These are phyloP conservation scores for Corylus heterophylla DNA, from an alignment of 306 rosid species.

Conservation along the genomic window DNA sequence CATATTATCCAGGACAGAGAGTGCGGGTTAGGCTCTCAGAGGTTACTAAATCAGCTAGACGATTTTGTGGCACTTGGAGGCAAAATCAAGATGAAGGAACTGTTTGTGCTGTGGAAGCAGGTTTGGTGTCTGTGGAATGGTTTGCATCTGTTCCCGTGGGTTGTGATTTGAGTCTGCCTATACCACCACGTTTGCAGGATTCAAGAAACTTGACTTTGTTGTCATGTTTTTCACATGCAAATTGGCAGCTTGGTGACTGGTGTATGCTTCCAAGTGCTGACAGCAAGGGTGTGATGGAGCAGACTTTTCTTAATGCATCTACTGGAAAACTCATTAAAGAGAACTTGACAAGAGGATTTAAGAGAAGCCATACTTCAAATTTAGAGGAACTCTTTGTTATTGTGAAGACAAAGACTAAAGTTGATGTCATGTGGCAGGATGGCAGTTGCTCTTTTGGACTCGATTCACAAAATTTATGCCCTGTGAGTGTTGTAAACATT, in stretches of 20 bases:
- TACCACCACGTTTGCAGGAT: conserved; percentile 69
- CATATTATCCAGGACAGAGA: conserved; percentile 95
- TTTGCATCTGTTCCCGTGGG: conserved; percentile 55
- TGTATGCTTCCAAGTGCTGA: conserved; percentile 60
- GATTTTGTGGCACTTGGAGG: conserved; percentile 86
- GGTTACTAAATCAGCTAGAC: conserved; percentile 63
- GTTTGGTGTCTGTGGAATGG: conserved; percentile 78
- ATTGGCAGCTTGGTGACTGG: conserved; percentile 99
- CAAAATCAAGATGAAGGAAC: conserved; percentile 72
- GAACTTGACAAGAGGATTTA: conserved; percentile 40
- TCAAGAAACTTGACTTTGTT: conserved; percentile 63
- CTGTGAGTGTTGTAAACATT: conserved; percentile 63
- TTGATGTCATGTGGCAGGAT: conserved; percentile 86
- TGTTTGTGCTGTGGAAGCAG: conserved; percentile 77
- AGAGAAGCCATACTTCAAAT: conserved; percentile 44
- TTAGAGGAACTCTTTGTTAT: conserved; percentile 56
- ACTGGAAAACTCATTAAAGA: conserved; percentile 31
- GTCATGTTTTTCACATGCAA: conserved; percentile 78
- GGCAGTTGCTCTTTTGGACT: conserved; percentile 60
- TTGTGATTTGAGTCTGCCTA: conserved; percentile 38
- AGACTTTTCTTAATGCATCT: conserved; percentile 36
- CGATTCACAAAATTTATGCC: conserved; percentile 64
- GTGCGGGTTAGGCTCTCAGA: conserved; percentile 62
- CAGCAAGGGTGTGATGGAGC: conserved; percentile 33
- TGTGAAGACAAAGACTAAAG: conserved; percentile 78